Evolutionary conservation across 768 basidiomycete species (phyloP), one percentile per base, ranked within the genome.

Genomic region (Phylloporus sp.): DNA sequence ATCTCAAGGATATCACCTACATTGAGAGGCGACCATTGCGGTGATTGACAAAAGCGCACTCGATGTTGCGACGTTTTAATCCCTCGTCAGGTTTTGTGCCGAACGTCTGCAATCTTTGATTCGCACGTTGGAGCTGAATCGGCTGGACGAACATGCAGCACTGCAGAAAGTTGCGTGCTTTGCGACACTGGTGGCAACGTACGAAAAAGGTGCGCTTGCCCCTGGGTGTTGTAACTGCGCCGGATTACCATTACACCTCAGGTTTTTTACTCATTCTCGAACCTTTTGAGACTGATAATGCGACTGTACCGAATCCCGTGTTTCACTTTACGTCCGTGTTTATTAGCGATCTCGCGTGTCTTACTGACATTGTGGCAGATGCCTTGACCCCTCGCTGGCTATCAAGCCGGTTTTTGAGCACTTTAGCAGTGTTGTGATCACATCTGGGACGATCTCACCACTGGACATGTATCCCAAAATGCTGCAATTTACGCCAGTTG

Each of bases 381-480:
- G 97, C 63, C 83, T 99, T 55, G 97, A 99, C 68, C 97, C 97
- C 2, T 92, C 95, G 0, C 80, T 99, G 29, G 97, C 97, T 9
- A 99, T 99, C 61, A 91, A 92, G 60, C 97, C 97, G 0, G 90
- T 99, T 16, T 97, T 99, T 66, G 97, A 99, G 64, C 88, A 94
- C 27, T 99, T 98, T 67, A 95, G 91, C 67, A 92, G 89, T 55
- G 97, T 99, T 20, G 93, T 99, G 57, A 99, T 99, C 67, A 99
- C 97, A 0, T 97, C 94, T 5, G 97, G 97, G 60, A 99, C 97
- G 11, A 93, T 99, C 60, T 97, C 95, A 1, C 97, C 97, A 3
- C 72, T 99, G 52, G 97, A 99, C 71, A 99, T 99, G 97, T 99
- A 99, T 69, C 97, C 97, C 12, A 99, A 98, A 72, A 99, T 99